Evolutionary conservation across 2,329 filamentous ascomycete species (phyloP), one percentile per base, ranked within the genome.

Genomic region (Lecanicillium sp.): DNA sequence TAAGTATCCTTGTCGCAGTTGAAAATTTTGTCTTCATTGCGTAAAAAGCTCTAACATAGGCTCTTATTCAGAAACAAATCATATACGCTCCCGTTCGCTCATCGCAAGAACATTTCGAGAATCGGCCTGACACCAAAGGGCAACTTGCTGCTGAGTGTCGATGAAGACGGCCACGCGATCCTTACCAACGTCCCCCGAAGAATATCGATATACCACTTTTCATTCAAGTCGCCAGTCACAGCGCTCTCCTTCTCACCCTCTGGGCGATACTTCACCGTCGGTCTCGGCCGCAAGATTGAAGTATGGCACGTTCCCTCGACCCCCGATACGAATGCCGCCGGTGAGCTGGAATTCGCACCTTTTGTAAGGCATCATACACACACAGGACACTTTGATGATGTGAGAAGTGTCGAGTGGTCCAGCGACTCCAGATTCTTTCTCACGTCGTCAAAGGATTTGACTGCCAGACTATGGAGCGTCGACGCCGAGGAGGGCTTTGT

Each of bases 241-340:
- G 81, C 89, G 0, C 79, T 98, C 25, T 76, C 86, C 1, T 98
- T 98, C 55, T 88, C 92, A 17, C 89, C 90, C 0, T 94, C 87
- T 2, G 92, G 92, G 17, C 80, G 81, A 35, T 81, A 94, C 62
- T 98, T 98, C 55, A 90, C 84, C 18, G 89, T 90, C 27, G 90
- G 83, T 32, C 68, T 96, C 17, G 90, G 88, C 27, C 77, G 90
- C 52, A 84, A 85, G 53, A 80, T 95, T 43, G 88, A 98, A 68
- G 83, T 97, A 49, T 98, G 92, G 92, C 85, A 92, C 53, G 94
- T 94, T 20, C 92, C 92, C 1, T 88, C 85, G 3, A 92, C 86
- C 0, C 90, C 90, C 4, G 87, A 89, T 47, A 74, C 84, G 17
- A 84, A 82, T 48, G 72, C 72, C 34, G 81, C 84, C 44, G 89